A percentile compares a stretch with the other conserved stretches of the same genome.
These are phyloP conservation scores for Parmelia sp. DNA, from an alignment of 495 filamentous ascomycete species.

Conservation along the genomic window DNA sequence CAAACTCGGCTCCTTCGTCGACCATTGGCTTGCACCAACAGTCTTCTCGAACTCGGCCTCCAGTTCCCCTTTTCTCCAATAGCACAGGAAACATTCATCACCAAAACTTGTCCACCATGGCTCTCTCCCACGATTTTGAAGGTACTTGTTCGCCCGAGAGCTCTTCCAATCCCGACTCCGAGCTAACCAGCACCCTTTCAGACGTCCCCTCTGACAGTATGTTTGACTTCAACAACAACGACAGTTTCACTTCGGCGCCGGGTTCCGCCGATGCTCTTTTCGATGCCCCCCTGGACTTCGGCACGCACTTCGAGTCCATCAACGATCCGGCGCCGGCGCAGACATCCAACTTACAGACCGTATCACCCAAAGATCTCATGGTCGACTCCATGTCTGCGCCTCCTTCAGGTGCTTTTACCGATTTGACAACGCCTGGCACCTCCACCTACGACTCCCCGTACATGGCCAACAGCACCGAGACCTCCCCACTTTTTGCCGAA, in stretches of 20 bases:
- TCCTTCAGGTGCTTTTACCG: conserved; percentile 75
- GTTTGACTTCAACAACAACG: conserved; percentile 14
- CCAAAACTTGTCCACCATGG: conserved; percentile 10
- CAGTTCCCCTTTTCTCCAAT: conserved; percentile 26
- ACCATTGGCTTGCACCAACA: conserved; percentile 20
- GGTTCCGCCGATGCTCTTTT: conserved; percentile 10
- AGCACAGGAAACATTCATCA: conserved; percentile 23
- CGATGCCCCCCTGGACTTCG: conserved; percentile 14
- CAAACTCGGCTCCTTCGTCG: conserved; percentile 25
- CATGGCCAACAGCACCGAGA: conserved; percentile 56
- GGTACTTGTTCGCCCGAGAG: conserved; percentile 15
- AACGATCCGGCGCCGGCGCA: conserved; percentile 32
- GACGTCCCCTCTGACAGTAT: conserved; percentile 14
- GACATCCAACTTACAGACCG: conserved; percentile 43
- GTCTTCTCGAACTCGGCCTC: conserved; percentile 22
- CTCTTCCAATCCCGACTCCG: background rate
- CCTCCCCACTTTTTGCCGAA: conserved; percentile 62
- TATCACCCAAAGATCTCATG: conserved; percentile 82
- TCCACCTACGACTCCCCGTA: conserved; percentile 64
- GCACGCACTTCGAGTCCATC: conserved; percentile 19
- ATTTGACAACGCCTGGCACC: conserved; percentile 74
- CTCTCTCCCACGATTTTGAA: conserved; percentile 10
- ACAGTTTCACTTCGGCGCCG: conserved; percentile 11
- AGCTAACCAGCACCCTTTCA: conserved; percentile 16
- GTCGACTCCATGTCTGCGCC: conserved; percentile 68